Conservation (phyloP, 495 filamentous ascomycete species). For the Hypomontagnella submonticulosa region DNA sequence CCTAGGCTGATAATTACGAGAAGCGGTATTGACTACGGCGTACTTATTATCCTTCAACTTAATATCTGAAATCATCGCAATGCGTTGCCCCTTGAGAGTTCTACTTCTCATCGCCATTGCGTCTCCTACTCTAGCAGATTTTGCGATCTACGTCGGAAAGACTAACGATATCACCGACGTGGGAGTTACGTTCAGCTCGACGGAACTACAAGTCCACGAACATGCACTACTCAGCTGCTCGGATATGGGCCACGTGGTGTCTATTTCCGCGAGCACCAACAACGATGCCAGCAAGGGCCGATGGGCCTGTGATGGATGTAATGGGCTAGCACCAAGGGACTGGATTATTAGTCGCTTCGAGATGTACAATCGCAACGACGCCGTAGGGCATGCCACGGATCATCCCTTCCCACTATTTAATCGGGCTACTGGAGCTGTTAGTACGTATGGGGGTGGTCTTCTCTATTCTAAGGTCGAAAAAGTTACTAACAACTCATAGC, state of each 20-base stretch:
- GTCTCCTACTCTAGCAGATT: slow-evolving; percentile 13
- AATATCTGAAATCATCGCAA: not conserved
- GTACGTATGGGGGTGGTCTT: slow-evolving; percentile 8
- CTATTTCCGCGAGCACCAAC: slow-evolving; percentile 30
- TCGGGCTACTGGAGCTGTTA: slow-evolving; percentile 35
- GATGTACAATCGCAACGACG: slow-evolving; percentile 35
- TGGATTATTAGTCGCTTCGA: slow-evolving; percentile 37
- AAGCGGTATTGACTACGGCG: slow-evolving; percentile 15
- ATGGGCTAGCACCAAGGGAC: slow-evolving; percentile 24
- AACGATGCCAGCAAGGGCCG: slow-evolving; percentile 41
- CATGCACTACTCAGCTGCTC: slow-evolving; percentile 37
- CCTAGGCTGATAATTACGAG: slow-evolving; percentile 13
- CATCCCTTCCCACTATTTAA: slow-evolving; percentile 34
- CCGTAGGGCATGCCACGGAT: slow-evolving; percentile 28
- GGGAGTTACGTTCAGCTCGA: slow-evolving; percentile 29
- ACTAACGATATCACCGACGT: slow-evolving; percentile 37
- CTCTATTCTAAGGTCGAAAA: not conserved
- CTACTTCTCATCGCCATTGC: not conserved
- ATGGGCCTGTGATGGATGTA: slow-evolving; percentile 42
- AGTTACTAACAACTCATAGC: slow-evolving; percentile 25
- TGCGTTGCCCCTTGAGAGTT: not conserved
- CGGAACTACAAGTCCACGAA: slow-evolving; percentile 29
- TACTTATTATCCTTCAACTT: not conserved
- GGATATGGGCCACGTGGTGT: slow-evolving; percentile 26
- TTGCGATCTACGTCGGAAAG: slow-evolving; percentile 35